Base-by-base conservation (phyloP, 2,329 filamentous ascomycete species). In the Blastomyces percursus region DNA sequence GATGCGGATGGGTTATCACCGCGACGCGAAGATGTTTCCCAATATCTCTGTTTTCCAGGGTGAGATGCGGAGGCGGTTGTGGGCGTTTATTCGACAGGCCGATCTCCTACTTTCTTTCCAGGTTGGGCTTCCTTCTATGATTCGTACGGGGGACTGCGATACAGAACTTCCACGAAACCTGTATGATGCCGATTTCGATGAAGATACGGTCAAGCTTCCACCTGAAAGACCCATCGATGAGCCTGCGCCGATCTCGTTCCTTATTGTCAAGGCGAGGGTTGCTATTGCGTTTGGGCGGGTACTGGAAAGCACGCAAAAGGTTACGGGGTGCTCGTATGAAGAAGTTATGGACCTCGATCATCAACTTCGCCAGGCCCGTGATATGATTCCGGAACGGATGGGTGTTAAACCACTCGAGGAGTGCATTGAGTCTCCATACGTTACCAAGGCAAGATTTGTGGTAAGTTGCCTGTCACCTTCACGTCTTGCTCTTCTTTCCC, bases 401-500 rank as follows among this genome's bases (percentile, higher is more conserved):
- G 87, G 85, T 68, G 80, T 96, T 67, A 86, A 87, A 40, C 82
- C 87, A 0, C 81, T 96, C 63, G 87, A 92, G 63, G 87, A 90
- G 62, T 85, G 82, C 51, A 86, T 84, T 56, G 92, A 96, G 64
- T 86, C 84, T 0, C 79, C 82, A 1, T 82, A 81, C 27, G 70
- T 86, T 40, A 83, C 96, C 63, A 88, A 96, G 78, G 88, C 92
- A 60, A 86, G 92, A 35, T 92, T 91, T 72, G 89, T 88, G 62
- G 78, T 77, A 71, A 68, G 70, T 67, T 50, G 1, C n/a, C 27
- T 30, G 27, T 30, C 27, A 30, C 27, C 27, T 30, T 30, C 27
- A 30, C 27, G 27, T 30, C 27, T 30, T 30, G 0, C 27, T 30
- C 27, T 30, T 30, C 27, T 4, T n/a, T n/a, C n/a, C n/a, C n/a